Evolutionary conservation across 2,329 filamentous ascomycete genomes (phyloP), one percentile per base, ranked within the genome.

Genomic region (Fusarium nurragi): DNA sequence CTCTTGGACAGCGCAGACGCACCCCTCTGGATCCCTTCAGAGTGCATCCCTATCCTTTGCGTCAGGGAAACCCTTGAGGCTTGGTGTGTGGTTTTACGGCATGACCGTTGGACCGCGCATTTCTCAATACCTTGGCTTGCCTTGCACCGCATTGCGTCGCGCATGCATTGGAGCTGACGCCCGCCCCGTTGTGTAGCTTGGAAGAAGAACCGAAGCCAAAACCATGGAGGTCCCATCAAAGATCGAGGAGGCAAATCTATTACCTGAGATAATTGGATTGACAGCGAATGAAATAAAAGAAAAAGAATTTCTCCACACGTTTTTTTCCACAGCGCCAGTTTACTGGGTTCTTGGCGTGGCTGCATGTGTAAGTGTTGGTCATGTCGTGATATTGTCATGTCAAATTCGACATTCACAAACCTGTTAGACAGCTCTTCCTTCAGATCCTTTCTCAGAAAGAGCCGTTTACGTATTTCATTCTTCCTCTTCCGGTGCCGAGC

Each of bases 131-230:
- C 25, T 37, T 41, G 23, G 16, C 21, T 43, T 55, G 25, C 46
- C 19, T 28, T 50, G 51, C 36, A 54, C 46, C 23, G 46, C 47
- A 47, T 59, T 56, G 54, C 60, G 46, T 61, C 49, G 55, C 58
- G 68, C 61, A 68, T 71, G 55, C 68, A 32, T 57, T 56, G 36
- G 36, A 63, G 66, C 50, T 59, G 66, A 65, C 57, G 51, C 55
- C 59, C 58, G 30, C 46, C 47, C 43, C 60, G 54, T 46, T 66
- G 54, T 71, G 64, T 44, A 68, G 59, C 68, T 53, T 41, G 48
- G 52, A 39, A 44, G 40, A 45, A 38, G 14, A 50, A 43, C 38
- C 21, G 14, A 36, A 45, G 34, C 23, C 30, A 32, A 40, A 22
- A 37, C 55, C 13, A 30, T 45, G 32, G 13, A 12, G 36, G 43